Evolutionary conservation across 805 yeast species (phyloP).

Genomic region (Ogataea methylovora): DNA sequence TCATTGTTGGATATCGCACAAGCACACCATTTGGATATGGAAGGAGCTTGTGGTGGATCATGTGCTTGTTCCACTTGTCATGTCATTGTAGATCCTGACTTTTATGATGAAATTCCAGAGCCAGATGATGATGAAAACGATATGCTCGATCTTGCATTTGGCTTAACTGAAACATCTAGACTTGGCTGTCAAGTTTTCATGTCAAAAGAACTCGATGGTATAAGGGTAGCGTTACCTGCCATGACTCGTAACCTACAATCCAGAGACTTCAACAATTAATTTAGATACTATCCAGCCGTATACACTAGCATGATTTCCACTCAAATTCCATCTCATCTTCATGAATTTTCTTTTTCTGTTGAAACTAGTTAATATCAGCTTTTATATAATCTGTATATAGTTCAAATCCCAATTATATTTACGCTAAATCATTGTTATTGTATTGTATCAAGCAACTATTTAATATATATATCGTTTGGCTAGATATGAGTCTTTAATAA

Average conservation of each 20-base stretch:
- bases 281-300: background rate
- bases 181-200: conserved; percentile 90
- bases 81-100: conserved; percentile 92
- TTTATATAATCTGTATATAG: no score
- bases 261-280: conserved; percentile 55
- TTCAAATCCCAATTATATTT: no score
- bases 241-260: conserved; percentile 91
- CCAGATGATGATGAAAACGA: conserved; percentile 98
- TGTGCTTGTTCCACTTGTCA: conserved; percentile 99
- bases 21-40: conserved; percentile 90
- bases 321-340: no score
- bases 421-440: no score
- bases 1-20: conserved; percentile 90
- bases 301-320: background rate
- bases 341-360: no score
- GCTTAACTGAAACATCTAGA: conserved; percentile 93
- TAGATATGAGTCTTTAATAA: no score
- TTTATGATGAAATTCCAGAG: conserved; percentile 83
- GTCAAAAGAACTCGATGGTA: conserved; percentile 86
- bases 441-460: no score
- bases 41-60: conserved; percentile 97
- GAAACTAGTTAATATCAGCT: no score
- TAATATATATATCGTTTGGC: no score
- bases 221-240: conserved; percentile 92
- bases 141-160: conserved; percentile 96